Base-by-base conservation (phyloP, 1,139 yeast genomes). In the Geotrichum siamense region DNA sequence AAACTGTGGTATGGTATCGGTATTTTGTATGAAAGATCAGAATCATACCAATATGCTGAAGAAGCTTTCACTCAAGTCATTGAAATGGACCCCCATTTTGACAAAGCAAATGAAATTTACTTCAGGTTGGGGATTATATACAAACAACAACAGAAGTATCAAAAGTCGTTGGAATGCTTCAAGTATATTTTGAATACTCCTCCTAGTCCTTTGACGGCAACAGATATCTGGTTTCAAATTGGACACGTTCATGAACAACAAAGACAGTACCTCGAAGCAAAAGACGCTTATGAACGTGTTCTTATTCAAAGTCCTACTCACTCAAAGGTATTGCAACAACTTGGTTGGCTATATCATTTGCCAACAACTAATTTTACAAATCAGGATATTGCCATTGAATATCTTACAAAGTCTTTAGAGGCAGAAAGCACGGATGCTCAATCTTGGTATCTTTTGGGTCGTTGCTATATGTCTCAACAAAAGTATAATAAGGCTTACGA, bases 1-100 rank as follows among this genome's bases (percentile, higher is more conserved):
- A 87, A 87, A 62, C 74, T 89, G 55, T 91, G 98, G 97, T 96
- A 91, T 63, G 98, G 98, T 0, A 91, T 91, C 55, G 98, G 98
- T 32, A 91, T 91, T 50, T 71, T 91, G 50, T 91, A 91, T 63
- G 98, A 91, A 63, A 74, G 98, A 43, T 91, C 91, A 62, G 98
- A 97, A 13, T 84, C 95, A 8, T 70, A 89, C 54, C 97, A 89
- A 64, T 91, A 89, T 58, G 98, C 98, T 2, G 97, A 91, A 63
- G 98, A 91, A 63, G 97, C 98, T 3, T 89, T 91, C 67, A 94
- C 93, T 30, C 79, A 95, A 56, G 98, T 91, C 12, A 71, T 91
- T 63, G 96, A 89, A 60, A 76, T 91, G 70, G 97, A 91, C 64
- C 95, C 96, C 36, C 81, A 85, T 60, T 91, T 91, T 56, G 97